phyloP scores from a whole-genome alignment of 805 yeast genomes.

The Saccharomyces kudriavzevii region DNA sequence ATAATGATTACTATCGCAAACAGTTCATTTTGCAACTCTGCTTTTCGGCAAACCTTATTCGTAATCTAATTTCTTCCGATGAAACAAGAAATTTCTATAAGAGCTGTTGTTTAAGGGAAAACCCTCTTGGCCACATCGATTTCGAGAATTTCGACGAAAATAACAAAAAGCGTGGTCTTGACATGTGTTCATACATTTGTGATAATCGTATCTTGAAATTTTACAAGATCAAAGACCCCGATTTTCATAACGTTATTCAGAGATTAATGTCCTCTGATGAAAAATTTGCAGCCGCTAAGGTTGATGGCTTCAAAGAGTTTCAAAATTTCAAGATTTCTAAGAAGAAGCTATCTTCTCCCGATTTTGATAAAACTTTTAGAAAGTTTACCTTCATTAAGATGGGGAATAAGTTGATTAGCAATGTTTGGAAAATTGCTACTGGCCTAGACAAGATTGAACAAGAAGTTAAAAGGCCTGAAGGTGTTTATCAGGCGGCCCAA shows the following conservation, averaged over 20 bases:
- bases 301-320: conserved; percentile 21
- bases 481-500: conserved; percentile 12
- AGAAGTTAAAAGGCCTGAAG: conserved; percentile 17
- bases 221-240: conserved; percentile 19
- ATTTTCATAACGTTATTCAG: conserved; percentile 11
- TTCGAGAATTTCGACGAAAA: conserved; percentile 9
- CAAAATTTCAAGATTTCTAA: conserved; percentile 10
- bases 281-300: conserved; percentile 12
- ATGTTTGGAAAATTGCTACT: conserved; percentile 34
- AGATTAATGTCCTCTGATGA: conserved; percentile 11
- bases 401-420: conserved; percentile 28
- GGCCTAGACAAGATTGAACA: conserved; percentile 32
- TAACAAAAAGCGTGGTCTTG: conserved; percentile 6
- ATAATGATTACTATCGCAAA: conserved; percentile 24
- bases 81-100: conserved; percentile 17
- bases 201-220: conserved; percentile 15
- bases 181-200: conserved; percentile 13
- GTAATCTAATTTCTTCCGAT: conserved; percentile 10
- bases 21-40: conserved; percentile 22
- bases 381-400: conserved; percentile 26
- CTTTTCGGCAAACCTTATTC: conserved; percentile 12
- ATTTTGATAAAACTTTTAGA: conserved; percentile 17
- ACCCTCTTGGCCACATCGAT: conserved; percentile 9
- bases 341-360: not conserved
- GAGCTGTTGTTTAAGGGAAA: conserved; percentile 16